phyloP scores from a whole-genome alignment of 176 grass and related monocot species.

The Aegilops umbellulata region DNA sequence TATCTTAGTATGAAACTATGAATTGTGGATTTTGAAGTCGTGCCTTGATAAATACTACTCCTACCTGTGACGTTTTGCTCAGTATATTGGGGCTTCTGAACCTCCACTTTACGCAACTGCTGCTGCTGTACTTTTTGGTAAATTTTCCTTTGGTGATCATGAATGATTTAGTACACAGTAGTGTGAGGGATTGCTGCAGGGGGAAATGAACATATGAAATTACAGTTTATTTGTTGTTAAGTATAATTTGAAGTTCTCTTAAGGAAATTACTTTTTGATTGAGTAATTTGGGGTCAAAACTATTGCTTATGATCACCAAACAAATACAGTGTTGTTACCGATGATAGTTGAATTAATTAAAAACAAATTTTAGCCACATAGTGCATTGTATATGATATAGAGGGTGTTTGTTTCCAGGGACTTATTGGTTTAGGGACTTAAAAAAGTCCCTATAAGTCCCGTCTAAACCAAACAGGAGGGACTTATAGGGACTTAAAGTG shows the following conservation, averaged over 20 bases:
- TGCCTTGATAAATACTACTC: neutral
- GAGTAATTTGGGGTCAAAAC: neutral
- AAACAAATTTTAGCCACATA: no score
- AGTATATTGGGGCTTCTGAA: neutral
- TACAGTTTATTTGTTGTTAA: neutral
- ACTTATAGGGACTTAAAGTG: no score
- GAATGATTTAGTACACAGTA: neutral
- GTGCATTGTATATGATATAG: no score
- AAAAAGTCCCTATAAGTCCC: no score
- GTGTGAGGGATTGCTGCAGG: neutral
- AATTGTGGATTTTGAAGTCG: neutral
- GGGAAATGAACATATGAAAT: neutral
- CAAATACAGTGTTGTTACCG: no score
- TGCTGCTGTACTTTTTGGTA: neutral
- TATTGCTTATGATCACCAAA: no score
- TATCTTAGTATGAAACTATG: conserved; percentile 17
- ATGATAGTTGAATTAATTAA: no score
- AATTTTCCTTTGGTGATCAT: neutral
- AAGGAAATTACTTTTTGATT: neutral
- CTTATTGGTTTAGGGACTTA: no score
- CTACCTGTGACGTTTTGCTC: neutral
- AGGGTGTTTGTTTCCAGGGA: no score
- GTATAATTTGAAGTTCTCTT: neutral
- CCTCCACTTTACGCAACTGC: neutral
- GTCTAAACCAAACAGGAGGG: no score